Evolutionary conservation across 345 rosid genomes (phyloP).

Genomic region (Atalantia buxifolia): DNA sequence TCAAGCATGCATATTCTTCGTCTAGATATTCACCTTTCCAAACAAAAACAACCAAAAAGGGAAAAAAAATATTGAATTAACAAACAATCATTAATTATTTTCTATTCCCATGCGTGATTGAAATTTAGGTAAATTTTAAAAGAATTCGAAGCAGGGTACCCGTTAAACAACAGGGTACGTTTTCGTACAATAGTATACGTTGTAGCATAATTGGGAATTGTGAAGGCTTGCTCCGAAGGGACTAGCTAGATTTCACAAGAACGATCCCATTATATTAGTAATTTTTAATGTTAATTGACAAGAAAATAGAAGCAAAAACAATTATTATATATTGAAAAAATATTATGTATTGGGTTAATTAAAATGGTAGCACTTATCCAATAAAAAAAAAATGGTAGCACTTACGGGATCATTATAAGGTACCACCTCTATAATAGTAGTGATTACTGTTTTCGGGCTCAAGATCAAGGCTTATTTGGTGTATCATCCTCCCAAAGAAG

Average conservation of each 20-base stretch:
- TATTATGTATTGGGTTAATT: too few relatives aligned
- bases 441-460: not conserved
- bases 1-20: not conserved
- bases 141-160: too few relatives aligned
- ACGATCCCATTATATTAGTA: too few relatives aligned
- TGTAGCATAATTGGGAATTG: too few relatives aligned
- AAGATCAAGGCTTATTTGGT: not conserved
- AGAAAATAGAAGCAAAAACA: not conserved
- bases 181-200: too few relatives aligned
- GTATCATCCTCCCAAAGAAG: not conserved
- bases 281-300: not conserved
- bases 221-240: too few relatives aligned
- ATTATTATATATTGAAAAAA: not conserved
- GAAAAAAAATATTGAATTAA: not conserved
- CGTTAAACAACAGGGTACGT: too few relatives aligned
- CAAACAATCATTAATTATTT: not conserved
- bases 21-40: too few relatives aligned
- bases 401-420: not conserved
- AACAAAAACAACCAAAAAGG: not conserved
- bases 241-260: too few relatives aligned
- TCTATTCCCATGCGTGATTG: not conserved
- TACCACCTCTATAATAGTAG: not conserved
- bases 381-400: not conserved
- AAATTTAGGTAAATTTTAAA: not conserved
- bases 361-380: not conserved